Conservation (phyloP, 768 basidiomycete species). For the Kwoniella dendrophila region DNA sequence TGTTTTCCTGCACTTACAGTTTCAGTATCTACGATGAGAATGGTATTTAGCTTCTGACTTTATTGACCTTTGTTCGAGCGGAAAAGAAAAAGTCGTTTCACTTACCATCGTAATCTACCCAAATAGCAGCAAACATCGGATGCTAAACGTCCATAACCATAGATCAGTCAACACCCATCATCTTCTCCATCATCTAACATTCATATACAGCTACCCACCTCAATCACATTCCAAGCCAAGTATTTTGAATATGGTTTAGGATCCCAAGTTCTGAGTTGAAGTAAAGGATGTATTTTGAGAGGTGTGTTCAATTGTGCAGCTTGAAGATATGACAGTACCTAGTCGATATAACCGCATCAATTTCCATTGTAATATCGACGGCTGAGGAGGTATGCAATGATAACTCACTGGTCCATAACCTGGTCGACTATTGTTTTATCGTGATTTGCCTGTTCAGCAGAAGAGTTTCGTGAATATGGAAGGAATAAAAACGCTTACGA, state of each 20-base stretch:
- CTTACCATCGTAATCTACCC: conserved; percentile 54
- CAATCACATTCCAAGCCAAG: conserved; percentile 51
- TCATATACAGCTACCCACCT: conserved; percentile 35
- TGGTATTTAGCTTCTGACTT: not conserved
- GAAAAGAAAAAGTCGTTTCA: not conserved
- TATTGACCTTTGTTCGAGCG: not conserved
- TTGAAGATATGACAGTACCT: conserved; percentile 53
- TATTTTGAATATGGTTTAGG: conserved; percentile 55
- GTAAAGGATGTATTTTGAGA: conserved; percentile 50
- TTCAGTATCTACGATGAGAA: conserved; percentile 38
- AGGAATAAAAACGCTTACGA: conserved; percentile 26
- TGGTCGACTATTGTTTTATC: conserved; percentile 42
- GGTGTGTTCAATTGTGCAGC: conserved; percentile 52
- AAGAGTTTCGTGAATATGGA: not conserved
- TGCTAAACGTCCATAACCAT: conserved; percentile 33
- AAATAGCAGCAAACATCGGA: conserved; percentile 56
- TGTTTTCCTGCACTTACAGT: no score
- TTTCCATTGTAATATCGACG: not conserved
- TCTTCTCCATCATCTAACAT: not conserved
- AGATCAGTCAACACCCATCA: not conserved
- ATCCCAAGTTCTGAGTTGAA: conserved; percentile 54
- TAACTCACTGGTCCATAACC: conserved; percentile 51
- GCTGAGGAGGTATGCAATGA: not conserved
- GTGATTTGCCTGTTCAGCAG: not conserved
- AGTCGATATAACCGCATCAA: not conserved